Evolutionary conservation across 768 basidiomycete species (phyloP).

Genomic region (Lentinula raphanica): DNA sequence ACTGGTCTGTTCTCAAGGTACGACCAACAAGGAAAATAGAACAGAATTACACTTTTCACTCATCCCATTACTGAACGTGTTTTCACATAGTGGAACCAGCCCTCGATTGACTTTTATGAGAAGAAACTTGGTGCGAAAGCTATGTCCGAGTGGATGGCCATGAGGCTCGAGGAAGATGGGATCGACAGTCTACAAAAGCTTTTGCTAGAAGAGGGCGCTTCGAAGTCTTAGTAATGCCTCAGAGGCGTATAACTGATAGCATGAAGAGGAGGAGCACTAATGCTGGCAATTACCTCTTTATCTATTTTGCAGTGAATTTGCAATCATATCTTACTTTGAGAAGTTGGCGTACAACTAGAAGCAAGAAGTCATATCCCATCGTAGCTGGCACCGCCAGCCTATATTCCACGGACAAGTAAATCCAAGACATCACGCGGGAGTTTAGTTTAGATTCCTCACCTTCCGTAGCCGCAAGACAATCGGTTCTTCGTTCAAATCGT

Average conservation of each 20-base stretch:
- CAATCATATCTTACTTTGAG: no score
- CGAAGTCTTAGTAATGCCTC: no score
- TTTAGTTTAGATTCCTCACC: constrained; percentile 39
- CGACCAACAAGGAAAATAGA: constrained; percentile 17
- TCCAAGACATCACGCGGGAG: neutral
- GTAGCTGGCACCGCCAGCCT: constrained; percentile 89
- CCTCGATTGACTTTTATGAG: constrained; percentile 90
- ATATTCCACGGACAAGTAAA: neutral
- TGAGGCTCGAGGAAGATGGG: constrained; percentile 70
- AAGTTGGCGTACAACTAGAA: no score
- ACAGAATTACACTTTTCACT: neutral
- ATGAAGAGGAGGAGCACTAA: neutral
- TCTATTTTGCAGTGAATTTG: neutral
- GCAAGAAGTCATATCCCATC: constrained; percentile 60
- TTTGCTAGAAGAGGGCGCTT: constrained; percentile 14
- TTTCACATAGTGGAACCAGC: constrained; percentile 76
- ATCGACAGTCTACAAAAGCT: constrained; percentile 57
- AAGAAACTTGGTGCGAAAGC: constrained; percentile 70
- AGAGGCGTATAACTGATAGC: neutral
- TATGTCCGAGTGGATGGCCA: constrained; percentile 86
- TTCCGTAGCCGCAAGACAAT: constrained; percentile 79
- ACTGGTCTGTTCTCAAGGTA: constrained; percentile 83
- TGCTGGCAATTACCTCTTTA: neutral
- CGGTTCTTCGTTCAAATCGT: constrained; percentile 83
- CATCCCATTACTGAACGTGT: neutral